phyloP scores from a whole-genome alignment of 345 rosid species.

The Aquilaria yunnanensis region DNA sequence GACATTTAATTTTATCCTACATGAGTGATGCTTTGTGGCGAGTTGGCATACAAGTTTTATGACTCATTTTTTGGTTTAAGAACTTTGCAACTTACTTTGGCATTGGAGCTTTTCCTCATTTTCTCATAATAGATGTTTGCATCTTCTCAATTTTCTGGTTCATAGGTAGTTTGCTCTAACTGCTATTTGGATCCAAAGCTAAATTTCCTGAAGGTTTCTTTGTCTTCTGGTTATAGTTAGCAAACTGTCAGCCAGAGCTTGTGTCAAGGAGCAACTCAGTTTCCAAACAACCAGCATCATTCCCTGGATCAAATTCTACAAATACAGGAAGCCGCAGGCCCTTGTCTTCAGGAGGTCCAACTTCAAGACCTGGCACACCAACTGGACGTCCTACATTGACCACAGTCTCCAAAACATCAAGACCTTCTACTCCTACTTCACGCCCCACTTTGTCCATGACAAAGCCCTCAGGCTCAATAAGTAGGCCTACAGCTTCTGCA shows the following conservation, averaged over 20 bases:
- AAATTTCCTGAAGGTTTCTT: conserved; percentile 13
- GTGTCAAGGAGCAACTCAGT: conserved; percentile 48
- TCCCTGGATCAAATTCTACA: conserved; percentile 68
- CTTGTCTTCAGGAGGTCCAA: conserved; percentile 92
- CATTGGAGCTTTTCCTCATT: background rate
- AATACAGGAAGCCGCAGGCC: conserved; percentile 66
- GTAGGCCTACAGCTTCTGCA: conserved; percentile 27
- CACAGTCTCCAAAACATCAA: conserved; percentile 45
- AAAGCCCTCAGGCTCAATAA: conserved; percentile 36
- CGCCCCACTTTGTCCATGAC: conserved; percentile 59
- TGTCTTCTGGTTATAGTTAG: conserved; percentile 45
- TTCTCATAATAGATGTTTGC: too few species aligned
- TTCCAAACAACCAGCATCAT: conserved; percentile 59
- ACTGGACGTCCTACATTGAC: conserved; percentile 64
- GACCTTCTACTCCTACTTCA: conserved; percentile 88
- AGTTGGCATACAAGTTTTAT: too few species aligned
- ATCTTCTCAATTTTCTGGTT: too few species aligned
- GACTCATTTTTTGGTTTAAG: background rate
- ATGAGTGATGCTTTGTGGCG: too few species aligned
- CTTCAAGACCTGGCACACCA: conserved; percentile 90
- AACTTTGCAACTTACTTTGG: too few species aligned
- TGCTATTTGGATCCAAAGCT: conserved; percentile 13
- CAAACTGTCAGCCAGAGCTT: conserved; percentile 60
- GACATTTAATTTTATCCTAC: too few species aligned
- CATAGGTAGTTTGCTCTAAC: background rate